A percentile compares a stretch with the other conserved stretches of the same genome.
phyloP scores from a whole-genome alignment of 2,329 filamentous ascomycete genomes.

The Cytospora schulzeri region DNA sequence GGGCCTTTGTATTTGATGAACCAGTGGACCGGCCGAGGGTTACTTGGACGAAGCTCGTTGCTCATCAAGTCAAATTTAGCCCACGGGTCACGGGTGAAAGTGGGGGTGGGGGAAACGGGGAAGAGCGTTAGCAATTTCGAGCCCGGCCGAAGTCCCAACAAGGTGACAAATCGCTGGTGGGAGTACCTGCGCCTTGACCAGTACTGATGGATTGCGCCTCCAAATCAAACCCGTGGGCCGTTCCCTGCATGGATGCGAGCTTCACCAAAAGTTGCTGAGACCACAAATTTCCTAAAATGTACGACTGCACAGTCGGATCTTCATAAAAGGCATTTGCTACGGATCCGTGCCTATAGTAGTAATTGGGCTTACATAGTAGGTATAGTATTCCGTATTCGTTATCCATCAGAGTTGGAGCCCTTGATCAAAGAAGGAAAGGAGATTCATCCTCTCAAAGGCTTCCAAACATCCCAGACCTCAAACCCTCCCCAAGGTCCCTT shows the following conservation, averaged over 20 bases:
- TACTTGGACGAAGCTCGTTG: neutral
- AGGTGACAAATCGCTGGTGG: neutral
- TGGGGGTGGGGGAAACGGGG: neutral
- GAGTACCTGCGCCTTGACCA: slow-evolving; percentile 14
- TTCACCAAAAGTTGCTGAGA: neutral
- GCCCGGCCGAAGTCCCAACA: neutral
- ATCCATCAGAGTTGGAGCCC: too few relatives aligned
- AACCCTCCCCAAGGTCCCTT: too few relatives aligned
- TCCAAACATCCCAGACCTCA: too few relatives aligned
- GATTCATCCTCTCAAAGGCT: too few relatives aligned
- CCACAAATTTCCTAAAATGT: neutral
- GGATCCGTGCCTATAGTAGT: too few relatives aligned
- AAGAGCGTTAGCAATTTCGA: neutral
- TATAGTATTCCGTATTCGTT: too few relatives aligned
- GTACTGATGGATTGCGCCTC: slow-evolving; percentile 10
- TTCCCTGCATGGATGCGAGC: neutral
- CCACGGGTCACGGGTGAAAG: neutral
- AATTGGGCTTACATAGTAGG: too few relatives aligned
- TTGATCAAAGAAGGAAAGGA: too few relatives aligned
- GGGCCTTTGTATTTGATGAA: neutral
- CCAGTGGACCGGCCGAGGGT: neutral
- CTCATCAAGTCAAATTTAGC: neutral
- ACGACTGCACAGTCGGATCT: neutral
- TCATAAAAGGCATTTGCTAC: neutral
- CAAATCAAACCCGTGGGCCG: slow-evolving; percentile 6